A percentile compares a stretch with the other conserved stretches of the same genome.
Conservation (phyloP, 2,329 filamentous ascomycete species). For the Clarireedia monteithiana region DNA sequence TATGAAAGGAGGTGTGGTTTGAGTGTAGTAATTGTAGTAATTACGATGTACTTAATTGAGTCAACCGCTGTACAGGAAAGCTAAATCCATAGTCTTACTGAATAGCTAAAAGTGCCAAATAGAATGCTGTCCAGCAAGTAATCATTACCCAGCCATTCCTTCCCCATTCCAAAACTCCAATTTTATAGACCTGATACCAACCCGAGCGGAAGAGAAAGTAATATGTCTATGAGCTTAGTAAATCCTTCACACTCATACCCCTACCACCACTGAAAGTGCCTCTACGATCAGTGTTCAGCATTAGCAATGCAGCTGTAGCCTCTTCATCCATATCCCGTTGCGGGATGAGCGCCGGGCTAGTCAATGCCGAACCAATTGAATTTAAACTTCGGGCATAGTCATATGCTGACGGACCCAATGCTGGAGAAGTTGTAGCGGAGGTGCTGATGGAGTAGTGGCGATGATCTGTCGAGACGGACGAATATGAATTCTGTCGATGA, state of each 20-base stretch:
- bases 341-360: slow-evolving; percentile 49
- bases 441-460: slow-evolving; percentile 43
- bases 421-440: slow-evolving; percentile 46
- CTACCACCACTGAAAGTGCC: slow-evolving; percentile 29
- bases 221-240: slow-evolving; percentile 39
- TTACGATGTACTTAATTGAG: neutral
- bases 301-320: slow-evolving; percentile 76
- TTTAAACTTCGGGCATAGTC: slow-evolving; percentile 34
- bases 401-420: slow-evolving; percentile 45
- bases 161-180: neutral
- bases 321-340: slow-evolving; percentile 50
- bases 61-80: neutral
- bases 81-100: neutral
- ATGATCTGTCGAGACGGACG: slow-evolving; percentile 40
- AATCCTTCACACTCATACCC: slow-evolving; percentile 47
- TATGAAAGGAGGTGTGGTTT: no score
- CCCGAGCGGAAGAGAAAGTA: neutral
- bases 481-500: slow-evolving; percentile 44
- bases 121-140: neutral
- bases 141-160: neutral
- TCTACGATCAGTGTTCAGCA: slow-evolving; percentile 72
- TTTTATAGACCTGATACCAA: neutral
- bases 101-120: neutral
- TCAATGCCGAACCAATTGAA: slow-evolving; percentile 42
- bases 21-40: no score